A percentile compares a stretch with the other conserved stretches of the same genome.
Evolutionary conservation across 2,329 filamentous ascomycete genomes (phyloP).

Genomic region (Stachybotrys elegans): DNA sequence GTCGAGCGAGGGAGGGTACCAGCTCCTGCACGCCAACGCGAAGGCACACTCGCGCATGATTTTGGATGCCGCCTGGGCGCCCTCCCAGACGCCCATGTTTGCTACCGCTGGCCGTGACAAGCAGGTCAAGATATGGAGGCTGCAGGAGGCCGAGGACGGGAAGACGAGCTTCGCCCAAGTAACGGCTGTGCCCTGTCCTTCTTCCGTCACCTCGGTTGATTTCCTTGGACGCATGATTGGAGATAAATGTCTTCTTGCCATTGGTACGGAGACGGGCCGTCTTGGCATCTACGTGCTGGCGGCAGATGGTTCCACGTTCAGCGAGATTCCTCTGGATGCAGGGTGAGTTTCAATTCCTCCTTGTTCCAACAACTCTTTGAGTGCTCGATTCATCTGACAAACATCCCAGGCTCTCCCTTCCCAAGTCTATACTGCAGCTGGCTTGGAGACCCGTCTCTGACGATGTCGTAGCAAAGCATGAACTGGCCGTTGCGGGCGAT

Average conservation of each 20-base stretch:
- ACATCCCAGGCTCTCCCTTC: constrained; percentile 34
- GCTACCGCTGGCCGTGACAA: constrained; percentile 91
- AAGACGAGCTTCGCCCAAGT: constrained; percentile 44
- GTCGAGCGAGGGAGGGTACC: constrained; percentile 42
- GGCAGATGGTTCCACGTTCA: constrained; percentile 30
- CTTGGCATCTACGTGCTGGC: constrained; percentile 39
- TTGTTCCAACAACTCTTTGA: neutral
- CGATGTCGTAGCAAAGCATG: constrained; percentile 21
- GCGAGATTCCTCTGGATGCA: constrained; percentile 26
- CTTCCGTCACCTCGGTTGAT: constrained; percentile 67
- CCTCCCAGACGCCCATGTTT: constrained; percentile 54
- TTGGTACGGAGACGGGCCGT: constrained; percentile 52
- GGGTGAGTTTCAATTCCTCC: constrained; percentile 30
- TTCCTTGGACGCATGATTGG: constrained; percentile 42
- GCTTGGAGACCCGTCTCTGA: constrained; percentile 56
- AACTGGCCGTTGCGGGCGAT: constrained; percentile 53
- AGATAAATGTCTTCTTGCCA: constrained; percentile 39
- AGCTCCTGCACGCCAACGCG: constrained; percentile 58
- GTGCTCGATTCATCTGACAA: constrained; percentile 9
- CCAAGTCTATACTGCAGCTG: constrained; percentile 61
- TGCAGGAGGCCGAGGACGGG: constrained; percentile 23
- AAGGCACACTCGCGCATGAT: constrained; percentile 95
- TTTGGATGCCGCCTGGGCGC: constrained; percentile 79
- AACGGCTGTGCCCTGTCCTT: constrained; percentile 47
- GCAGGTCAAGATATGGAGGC: constrained; percentile 66